Base-by-base conservation (phyloP, 768 basidiomycete genomes). In the Flagelloscypha sp. region DNA sequence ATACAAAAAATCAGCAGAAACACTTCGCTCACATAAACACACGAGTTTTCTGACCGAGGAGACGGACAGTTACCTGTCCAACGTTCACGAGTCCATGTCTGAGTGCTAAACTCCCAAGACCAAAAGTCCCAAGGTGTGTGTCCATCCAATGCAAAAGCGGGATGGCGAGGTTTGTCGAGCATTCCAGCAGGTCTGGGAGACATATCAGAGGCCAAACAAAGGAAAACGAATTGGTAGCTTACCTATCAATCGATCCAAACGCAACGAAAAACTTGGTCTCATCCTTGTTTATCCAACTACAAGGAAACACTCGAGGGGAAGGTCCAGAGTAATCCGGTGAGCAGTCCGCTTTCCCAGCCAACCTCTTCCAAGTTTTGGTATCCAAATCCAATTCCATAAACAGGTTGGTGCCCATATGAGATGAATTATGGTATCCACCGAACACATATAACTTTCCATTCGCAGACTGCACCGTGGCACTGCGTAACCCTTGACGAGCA, bases 121-220 rank as follows among this genome's bases (percentile, higher is more conserved):
- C 62, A 67, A 35, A 59, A 44, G 42, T 62, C 62, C 59, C 57
- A 63, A 27, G 54, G 39, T 42, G 60, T 57, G 7, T 47, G 45
- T 29, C 52, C 52, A 5, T 24, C 35, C 34, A 40, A 49, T 5
- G 38, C 36, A 16, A 15, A 16, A 6, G 24, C 5, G 1, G 24
- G 39, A 3, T 49, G 54, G 24, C 59, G 55, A 1, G 49, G 40
- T 39, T 60, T 49, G 0, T 42, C 33, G 6, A 36, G 25, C 20
- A 57, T 40, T n/a, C n/a, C n/a, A n/a, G n/a, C n/a, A n/a, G n/a
- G n/a, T n/a, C n/a, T n/a, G n/a, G n/a, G n/a, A n/a, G n/a, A n/a
- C n/a, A n/a, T n/a, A n/a, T n/a, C n/a, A n/a, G n/a, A n/a, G n/a
- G n/a, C n/a, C n/a, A n/a, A n/a, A n/a, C n/a, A n/a, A n/a, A n/a